A percentile compares a stretch with the other conserved stretches of the same genome.
These are phyloP conservation scores for Dendrobium nobile DNA, from an alignment of 106 monocot species.

Conservation along the genomic window DNA sequence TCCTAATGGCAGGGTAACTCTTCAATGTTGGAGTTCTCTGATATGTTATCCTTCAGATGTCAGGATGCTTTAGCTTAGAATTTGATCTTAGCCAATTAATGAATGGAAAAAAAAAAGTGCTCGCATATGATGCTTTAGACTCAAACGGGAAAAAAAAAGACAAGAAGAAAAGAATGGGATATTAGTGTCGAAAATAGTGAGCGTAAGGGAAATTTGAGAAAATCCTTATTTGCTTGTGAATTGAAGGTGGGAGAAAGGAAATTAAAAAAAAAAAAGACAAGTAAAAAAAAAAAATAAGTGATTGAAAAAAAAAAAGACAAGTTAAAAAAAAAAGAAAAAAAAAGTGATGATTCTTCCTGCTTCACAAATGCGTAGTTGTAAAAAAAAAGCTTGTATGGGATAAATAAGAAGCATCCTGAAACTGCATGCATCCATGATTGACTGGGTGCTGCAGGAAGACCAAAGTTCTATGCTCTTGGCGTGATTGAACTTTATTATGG, in stretches of 20 bases:
- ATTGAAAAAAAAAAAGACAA: not conserved
- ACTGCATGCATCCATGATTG: conserved; percentile 3
- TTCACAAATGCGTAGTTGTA: not conserved
- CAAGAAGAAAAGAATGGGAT: not conserved
- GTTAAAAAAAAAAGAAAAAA: not conserved
- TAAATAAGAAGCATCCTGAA: not conserved
- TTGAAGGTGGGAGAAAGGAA: conserved; percentile 1
- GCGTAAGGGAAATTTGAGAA: not conserved
- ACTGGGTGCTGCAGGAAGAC: not conserved
- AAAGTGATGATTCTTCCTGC: not conserved
- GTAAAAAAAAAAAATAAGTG: not conserved
- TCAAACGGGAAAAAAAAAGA: not conserved
- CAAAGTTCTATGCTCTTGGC: not conserved
- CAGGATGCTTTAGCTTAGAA: conserved; percentile 11
- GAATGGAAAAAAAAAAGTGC: not conserved
- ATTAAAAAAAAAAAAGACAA: conserved; percentile 7
- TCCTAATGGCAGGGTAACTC: conserved; percentile 21
- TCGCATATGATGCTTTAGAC: conserved; percentile 1
- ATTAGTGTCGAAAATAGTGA: not conserved
- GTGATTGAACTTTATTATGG: conserved; percentile 9
- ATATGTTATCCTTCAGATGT: conserved; percentile 13
- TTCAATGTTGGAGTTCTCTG: conserved; percentile 20
- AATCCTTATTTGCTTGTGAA: not conserved
- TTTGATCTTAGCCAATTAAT: not conserved
- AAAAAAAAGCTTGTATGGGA: not conserved